Base-by-base conservation (phyloP, 2,329 filamentous ascomycete genomes). In the Nothophaeocryptopus gaeumannii region DNA sequence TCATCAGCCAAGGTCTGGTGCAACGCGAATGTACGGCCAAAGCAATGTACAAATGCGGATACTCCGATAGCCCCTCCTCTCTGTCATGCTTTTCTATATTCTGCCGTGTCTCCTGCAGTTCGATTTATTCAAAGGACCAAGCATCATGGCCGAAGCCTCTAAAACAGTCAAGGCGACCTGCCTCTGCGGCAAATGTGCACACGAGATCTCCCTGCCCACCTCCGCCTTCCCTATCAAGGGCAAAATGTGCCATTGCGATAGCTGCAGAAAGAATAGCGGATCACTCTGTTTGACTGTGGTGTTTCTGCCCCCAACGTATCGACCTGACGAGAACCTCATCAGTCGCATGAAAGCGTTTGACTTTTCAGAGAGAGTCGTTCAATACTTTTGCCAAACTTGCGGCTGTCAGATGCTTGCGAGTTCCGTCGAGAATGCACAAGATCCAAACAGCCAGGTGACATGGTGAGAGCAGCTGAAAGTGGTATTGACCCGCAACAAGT, bases 211-310 rank as follows among this genome's bases (percentile, higher is more conserved):
- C 3, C 60, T 74, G 10, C 66, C 66, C 1, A 62, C 55, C 1
- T 53, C 61, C 8, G 58, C 54, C 3, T 62, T 75, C 5, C 74
- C 73, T 1, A 47, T 75, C 8, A 59, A 62, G 32, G 61, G 65
- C 5, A 63, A 67, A 42, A 65, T 81, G 54, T 82, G 79, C 62
- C 75, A 81, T 58, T 82, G 79, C 68, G 63, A 65, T 51, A 69
- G 64, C 20, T 82, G 78, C 62, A 73, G 78, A 12, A 68, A 69
- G 39, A 68, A 70, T 29, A 75, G 74, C 13, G 79, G 79, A 14
- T 66, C 74, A 9, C 65, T 79, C 8, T 74, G 67, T 47, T 47
- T 59, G 14, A 73, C 72, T n/a, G 73, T 74, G 48, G 66, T 74
- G 16, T 56, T 62, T 9, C 60, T 80, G 14, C 69, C 71, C 8